Evolutionary conservation across 305 asterid species (phyloP), one percentile per base, ranked within the genome.

Genomic region (Withania somnifera): DNA sequence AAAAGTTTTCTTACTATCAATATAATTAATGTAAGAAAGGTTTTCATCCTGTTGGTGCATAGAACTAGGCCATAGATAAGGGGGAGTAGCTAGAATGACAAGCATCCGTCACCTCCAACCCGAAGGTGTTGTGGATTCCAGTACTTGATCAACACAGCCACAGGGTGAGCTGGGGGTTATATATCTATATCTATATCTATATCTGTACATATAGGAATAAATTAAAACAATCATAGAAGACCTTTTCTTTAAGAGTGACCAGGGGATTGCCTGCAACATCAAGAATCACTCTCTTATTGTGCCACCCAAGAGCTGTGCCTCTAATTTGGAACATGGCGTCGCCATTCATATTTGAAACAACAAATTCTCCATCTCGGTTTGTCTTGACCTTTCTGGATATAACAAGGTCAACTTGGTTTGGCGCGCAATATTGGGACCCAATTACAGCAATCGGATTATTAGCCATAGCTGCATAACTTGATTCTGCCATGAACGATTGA

Each of bases 261-360:
- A 94, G 3, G n/a, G 93, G 92, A 54, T 83, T 83, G 2, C 89
- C 93, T 26, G 91, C 88, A 36, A 91, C 89, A 80, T 92, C 98
- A 61, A 84, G 85, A 86, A 92, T 75, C 26, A 91, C 84, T 24
- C 0, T 53, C 1, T 53, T 53, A 53, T 19, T 4, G 19, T 53
- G 60, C 60, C 60, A 53, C 2, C 11, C 60, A 53, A 53, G 2
- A 53, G 11, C 2, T 42, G 14, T 45, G 51, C 93, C 95, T 77
- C 83, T 90, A 82, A 90, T 87, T 28, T 76, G 85, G 86, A 93
- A 93, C 88, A 92, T 60, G 2, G 88, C 2, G 82, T 90, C 89
- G 4, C 93, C 97, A 53, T 88, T 90, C 14, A 83, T 81, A 68
- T 93, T 93, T 45, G 94, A 87, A 9, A 91, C 90, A 2, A 83